A percentile compares a stretch with the other conserved stretches of the same genome.
phyloP scores from a whole-genome alignment of 306 rosid genomes.

The Trifolium dubium region DNA sequence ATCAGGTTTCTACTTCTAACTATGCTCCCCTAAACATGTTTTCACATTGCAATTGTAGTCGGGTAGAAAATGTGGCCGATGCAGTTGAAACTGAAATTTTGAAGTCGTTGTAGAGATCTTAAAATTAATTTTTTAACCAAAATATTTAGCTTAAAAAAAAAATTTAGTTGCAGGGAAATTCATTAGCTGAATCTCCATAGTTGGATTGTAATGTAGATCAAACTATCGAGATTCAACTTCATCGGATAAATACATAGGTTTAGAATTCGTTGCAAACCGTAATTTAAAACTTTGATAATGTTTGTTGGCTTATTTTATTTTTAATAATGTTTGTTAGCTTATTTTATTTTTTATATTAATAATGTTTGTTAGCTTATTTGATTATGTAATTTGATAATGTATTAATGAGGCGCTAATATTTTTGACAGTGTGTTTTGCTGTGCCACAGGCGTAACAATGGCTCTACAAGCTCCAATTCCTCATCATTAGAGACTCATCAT shows the following conservation, averaged over 20 bases:
- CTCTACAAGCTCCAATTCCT: conserved; percentile 81
- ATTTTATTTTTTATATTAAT: neutral
- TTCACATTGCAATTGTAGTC: neutral
- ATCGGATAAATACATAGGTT: too few species aligned
- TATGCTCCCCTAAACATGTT: neutral
- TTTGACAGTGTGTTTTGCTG: conserved; percentile 99
- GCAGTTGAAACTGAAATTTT: too few species aligned
- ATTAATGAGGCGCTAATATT: conserved; percentile 63
- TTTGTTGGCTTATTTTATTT: neutral
- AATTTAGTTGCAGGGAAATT: neutral
- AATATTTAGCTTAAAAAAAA: too few species aligned
- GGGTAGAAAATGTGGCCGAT: too few species aligned
- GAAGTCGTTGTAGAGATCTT: too few species aligned
- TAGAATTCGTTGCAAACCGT: neutral
- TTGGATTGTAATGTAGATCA: neutral
- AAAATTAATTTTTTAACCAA: too few species aligned
- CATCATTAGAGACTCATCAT: conserved; percentile 72
- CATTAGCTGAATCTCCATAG: neutral
- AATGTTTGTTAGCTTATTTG: neutral
- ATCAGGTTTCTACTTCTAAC: conserved; percentile 60
- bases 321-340: neutral
- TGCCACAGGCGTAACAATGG: conserved; percentile 99
- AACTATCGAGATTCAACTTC: neutral
- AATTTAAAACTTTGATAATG: neutral
- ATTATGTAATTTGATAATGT: neutral